These are phyloP conservation scores for Aquanectria penicillioides DNA, from an alignment of 2,329 filamentous ascomycete species.

Conservation along the genomic window DNA sequence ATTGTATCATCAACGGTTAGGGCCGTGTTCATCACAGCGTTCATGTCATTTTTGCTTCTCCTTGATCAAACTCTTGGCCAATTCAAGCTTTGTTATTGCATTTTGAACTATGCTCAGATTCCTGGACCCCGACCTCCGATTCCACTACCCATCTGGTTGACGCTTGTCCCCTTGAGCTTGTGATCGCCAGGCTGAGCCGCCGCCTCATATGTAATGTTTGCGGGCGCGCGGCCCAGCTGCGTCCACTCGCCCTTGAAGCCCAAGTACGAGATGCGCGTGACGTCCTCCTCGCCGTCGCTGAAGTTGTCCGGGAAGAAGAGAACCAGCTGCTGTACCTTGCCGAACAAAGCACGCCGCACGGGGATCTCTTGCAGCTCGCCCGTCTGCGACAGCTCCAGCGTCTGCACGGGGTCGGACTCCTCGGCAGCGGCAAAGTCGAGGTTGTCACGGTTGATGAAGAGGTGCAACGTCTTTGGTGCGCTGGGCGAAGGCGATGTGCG, in stretches of 20 bases:
- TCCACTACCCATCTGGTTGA: slow-evolving; percentile 65
- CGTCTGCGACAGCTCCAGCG: slow-evolving; percentile 79
- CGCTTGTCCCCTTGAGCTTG: slow-evolving; percentile 66
- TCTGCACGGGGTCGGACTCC: slow-evolving; percentile 77
- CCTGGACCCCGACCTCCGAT: slow-evolving; percentile 58
- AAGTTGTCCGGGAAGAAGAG: slow-evolving; percentile 96
- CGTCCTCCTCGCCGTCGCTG: slow-evolving; percentile 80
- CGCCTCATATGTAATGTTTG: slow-evolving; percentile 91
- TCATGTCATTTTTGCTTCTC: no score
- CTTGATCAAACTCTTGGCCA: no score
- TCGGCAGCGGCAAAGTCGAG: slow-evolving; percentile 84
- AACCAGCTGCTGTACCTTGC: slow-evolving; percentile 81
- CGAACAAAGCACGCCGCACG: slow-evolving; percentile 89
- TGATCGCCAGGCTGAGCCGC: slow-evolving; percentile 94
- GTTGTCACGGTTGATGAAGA: slow-evolving; percentile 88
- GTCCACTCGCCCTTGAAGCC: slow-evolving; percentile 97
- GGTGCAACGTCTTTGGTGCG: slow-evolving; percentile 84
- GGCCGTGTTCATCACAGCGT: no score
- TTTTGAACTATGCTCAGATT: no score
- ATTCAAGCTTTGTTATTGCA: no score
- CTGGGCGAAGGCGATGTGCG: slow-evolving; percentile 77
- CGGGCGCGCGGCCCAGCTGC: slow-evolving; percentile 75
- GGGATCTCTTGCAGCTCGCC: slow-evolving; percentile 87
- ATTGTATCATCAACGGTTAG: no score
- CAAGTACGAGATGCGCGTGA: slow-evolving; percentile 81